Conservation (phyloP, 805 yeast genomes). For the Metschnikowia cerradonensis region DNA sequence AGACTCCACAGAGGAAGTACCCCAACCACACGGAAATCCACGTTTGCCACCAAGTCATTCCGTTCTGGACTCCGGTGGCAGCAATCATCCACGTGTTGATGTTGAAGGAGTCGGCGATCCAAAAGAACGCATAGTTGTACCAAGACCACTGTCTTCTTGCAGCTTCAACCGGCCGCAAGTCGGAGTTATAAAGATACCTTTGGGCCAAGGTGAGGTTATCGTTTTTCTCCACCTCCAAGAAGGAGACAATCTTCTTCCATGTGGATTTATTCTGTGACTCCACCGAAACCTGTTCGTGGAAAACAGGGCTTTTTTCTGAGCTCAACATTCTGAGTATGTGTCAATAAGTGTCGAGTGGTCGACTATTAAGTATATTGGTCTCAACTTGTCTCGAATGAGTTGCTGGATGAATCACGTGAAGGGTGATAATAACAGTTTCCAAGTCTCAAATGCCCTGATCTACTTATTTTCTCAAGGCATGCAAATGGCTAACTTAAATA, state of each 20-base stretch:
- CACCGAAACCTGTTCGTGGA: slow-evolving; percentile 7
- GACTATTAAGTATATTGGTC: too few relatives aligned
- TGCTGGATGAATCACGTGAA: too few relatives aligned
- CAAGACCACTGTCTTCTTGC: slow-evolving; percentile 80
- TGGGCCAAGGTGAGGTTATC: slow-evolving; percentile 51
- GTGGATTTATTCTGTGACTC: slow-evolving; percentile 53
- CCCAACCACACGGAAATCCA: slow-evolving; percentile 91
- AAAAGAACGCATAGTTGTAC: slow-evolving; percentile 73
- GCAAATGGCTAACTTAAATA: background rate
- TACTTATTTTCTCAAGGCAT: background rate
- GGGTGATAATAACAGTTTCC: background rate
- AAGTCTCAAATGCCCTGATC: background rate
- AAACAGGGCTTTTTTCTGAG: slow-evolving; percentile 1
- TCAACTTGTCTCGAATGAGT: too few relatives aligned
- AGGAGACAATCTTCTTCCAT: slow-evolving; percentile 11
- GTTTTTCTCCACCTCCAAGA: slow-evolving; percentile 30
- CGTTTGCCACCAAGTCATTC: slow-evolving; percentile 84
- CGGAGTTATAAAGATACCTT: slow-evolving; percentile 67
- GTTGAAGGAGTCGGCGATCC: slow-evolving; percentile 89
- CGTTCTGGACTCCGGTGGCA: slow-evolving; percentile 67
- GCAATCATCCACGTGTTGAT: slow-evolving; percentile 91
- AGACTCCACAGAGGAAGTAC: slow-evolving; percentile 62
- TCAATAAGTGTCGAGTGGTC: background rate
- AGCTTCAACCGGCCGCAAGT: slow-evolving; percentile 73
- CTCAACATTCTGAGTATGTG: background rate